Evolutionary conservation across 768 basidiomycete species (phyloP).

Genomic region (Suillus lakei): DNA sequence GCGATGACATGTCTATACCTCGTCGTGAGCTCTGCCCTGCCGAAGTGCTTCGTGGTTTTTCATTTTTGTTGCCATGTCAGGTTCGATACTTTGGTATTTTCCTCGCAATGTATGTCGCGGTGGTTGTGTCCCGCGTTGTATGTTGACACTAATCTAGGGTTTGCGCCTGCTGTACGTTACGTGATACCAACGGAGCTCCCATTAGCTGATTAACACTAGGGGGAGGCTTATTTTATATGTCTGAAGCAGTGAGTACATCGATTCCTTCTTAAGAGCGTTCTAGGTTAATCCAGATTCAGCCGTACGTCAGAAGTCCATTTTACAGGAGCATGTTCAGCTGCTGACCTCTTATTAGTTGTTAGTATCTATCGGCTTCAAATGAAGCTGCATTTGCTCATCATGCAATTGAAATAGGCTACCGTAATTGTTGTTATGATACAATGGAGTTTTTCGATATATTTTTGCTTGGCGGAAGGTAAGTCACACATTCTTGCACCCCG

Average conservation of each 20-base stretch:
- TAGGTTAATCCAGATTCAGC: neutral
- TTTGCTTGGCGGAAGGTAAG: neutral
- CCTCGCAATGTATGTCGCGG: neutral
- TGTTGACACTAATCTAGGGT: neutral
- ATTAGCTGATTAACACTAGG: neutral
- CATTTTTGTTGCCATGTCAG: neutral
- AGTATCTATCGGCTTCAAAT: neutral
- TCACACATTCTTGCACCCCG: neutral
- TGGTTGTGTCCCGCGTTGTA: neutral
- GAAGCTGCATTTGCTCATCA: no score
- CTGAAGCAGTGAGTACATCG: neutral
- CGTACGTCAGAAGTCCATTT: neutral
- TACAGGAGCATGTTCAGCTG: no score
- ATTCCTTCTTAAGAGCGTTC: neutral
- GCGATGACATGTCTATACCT: slow-evolving; percentile 1
- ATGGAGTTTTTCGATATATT: neutral
- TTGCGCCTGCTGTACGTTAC: neutral
- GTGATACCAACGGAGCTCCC: no score
- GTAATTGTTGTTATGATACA: neutral
- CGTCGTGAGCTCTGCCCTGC: neutral
- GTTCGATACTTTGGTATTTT: slow-evolving; percentile 3
- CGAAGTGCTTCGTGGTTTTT: neutral
- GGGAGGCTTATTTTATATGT: neutral
- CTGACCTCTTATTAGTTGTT: neutral
- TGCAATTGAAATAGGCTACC: neutral